Percentiles rank a stretch among this genome's conserved stretches.
Conservation (phyloP, 139 green algal genomes). For the Coccomyxa sp. region DNA sequence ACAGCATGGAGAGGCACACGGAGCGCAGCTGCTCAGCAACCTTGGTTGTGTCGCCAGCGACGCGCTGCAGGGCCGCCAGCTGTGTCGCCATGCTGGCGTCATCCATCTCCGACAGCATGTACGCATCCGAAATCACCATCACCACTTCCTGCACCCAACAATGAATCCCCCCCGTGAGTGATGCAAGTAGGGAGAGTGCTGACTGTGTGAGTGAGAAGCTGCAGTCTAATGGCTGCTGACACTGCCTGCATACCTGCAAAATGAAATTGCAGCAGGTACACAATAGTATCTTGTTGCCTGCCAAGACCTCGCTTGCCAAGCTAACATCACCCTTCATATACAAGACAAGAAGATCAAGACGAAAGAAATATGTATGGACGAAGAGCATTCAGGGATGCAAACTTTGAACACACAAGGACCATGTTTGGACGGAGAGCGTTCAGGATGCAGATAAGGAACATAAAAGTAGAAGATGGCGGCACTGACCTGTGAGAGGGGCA, state of each 20-base stretch:
- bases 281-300: no score
- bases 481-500: slow-evolving; percentile 24
- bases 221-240: no score
- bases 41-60: slow-evolving; percentile 30
- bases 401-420: no score
- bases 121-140: slow-evolving; percentile 47
- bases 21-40: slow-evolving; percentile 54
- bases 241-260: no score
- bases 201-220: background rate
- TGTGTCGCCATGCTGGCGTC: slow-evolving; percentile 22
- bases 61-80: background rate
- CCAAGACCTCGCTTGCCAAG: no score
- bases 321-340: background rate
- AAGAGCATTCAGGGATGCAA: no score
- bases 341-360: background rate
- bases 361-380: background rate
- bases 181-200: background rate
- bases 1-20: slow-evolving; percentile 78
- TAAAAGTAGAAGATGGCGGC: background rate
- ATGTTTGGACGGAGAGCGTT: no score
- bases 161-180: no score
- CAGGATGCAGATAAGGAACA: no score
- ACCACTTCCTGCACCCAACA: slow-evolving; percentile 17
- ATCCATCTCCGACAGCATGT: slow-evolving; percentile 47
- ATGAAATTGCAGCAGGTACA: no score